These are phyloP conservation scores for Phylloporus arenicola DNA, from an alignment of 768 basidiomycete species.

Conservation along the genomic window DNA sequence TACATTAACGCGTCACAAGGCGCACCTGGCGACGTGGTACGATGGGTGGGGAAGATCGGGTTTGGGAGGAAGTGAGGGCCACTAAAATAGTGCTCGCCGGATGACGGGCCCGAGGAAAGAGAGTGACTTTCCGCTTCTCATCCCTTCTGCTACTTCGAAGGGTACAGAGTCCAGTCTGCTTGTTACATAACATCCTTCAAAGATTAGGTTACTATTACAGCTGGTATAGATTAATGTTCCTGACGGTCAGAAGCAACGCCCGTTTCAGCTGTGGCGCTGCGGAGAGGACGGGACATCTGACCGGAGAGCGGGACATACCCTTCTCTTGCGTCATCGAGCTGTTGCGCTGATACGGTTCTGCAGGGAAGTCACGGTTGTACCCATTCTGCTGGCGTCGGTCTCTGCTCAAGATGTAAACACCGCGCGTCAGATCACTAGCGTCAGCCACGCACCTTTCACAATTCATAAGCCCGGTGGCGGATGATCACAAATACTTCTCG, in stretches of 20 bases:
- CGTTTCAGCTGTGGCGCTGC: not conserved
- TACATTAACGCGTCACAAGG: not conserved
- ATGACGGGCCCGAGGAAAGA: conserved; percentile 15
- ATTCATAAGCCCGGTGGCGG: conserved; percentile 18
- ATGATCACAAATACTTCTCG: conserved; percentile 2
- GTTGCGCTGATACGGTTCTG: conserved; percentile 20
- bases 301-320: too few relatives aligned
- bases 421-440: not conserved
- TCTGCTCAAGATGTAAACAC: not conserved
- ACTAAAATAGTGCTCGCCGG: conserved; percentile 13
- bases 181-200: conserved; percentile 21
- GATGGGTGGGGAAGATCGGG: not conserved
- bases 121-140: conserved; percentile 18
- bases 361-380: conserved; percentile 6
- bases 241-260: conserved; percentile 6
- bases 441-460: conserved; percentile 4
- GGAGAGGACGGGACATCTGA: not conserved
- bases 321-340: conserved; percentile 6
- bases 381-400: not conserved
- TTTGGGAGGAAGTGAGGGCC: not conserved
- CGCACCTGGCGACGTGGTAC: conserved; percentile 3
- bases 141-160: conserved; percentile 15
- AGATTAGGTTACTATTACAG: conserved; percentile 25
- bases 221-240: conserved; percentile 9
- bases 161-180: conserved; percentile 4